Percentiles rank a stretch among this genome's conserved stretches.
Evolutionary conservation across 441 rosid species (phyloP).

Genomic region (Adansonia gregorii): DNA sequence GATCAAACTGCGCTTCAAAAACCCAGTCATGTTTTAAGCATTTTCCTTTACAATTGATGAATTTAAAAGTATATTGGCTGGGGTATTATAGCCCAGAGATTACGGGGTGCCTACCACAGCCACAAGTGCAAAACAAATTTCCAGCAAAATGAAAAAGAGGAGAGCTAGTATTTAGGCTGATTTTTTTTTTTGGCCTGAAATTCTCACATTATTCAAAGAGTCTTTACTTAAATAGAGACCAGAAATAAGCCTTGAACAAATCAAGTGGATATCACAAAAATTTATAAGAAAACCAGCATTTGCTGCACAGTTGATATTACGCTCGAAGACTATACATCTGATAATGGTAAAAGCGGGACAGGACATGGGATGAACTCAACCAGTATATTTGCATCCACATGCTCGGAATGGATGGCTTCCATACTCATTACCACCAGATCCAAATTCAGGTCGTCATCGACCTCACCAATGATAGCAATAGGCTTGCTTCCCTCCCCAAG

Average conservation of each 20-base stretch:
- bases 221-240: no score
- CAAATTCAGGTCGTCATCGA: slow-evolving; percentile 81
- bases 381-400: slow-evolving; percentile 84
- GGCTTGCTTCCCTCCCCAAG: slow-evolving; percentile 93
- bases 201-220: neutral
- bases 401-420: slow-evolving; percentile 97
- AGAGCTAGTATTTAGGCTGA: neutral
- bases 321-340: slow-evolving; percentile 20
- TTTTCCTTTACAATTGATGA: no score
- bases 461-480: slow-evolving; percentile 90
- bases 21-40: no score
- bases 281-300: slow-evolving; percentile 30
- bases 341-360: slow-evolving; percentile 81
- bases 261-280: slow-evolving; percentile 17
- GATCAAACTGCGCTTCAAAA: no score
- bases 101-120: no score
- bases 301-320: slow-evolving; percentile 14
- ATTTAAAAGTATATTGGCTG: no score
- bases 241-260: neutral
- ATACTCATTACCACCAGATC: slow-evolving; percentile 91
- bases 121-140: no score
- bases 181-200: no score
- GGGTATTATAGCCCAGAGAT: no score
- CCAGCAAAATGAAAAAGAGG: no score
- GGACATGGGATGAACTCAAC: slow-evolving; percentile 97